Evolutionary conservation across 2,329 filamentous ascomycete species (phyloP), one percentile per base, ranked within the genome.

Genomic region (Helicocarpus griseus): DNA sequence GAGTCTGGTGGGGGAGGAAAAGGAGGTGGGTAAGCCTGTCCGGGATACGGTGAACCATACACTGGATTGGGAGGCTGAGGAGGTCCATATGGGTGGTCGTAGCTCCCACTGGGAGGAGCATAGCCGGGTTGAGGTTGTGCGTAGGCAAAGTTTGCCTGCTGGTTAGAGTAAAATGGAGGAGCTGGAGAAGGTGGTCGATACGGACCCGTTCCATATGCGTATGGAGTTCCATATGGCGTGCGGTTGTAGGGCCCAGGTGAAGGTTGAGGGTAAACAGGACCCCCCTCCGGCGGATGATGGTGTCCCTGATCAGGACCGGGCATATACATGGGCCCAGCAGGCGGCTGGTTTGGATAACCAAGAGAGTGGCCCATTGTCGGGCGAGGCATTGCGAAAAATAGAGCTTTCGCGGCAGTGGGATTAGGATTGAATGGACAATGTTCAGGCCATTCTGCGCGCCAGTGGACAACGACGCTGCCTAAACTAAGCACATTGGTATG

Each of bases 401-500:
- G 56, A 53, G 68, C 62, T 56, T 72, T 72, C 13, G 70, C 67
- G 29, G 69, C 65, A 35, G 71, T 71, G 51, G 80, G 79, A 57
- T 85, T 76, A 21, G 80, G 76, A 56, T 80, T 76, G 65, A 91
- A 91, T 0, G 86, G 86, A n/a, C 85, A 78, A 28, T 79, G 72
- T 57, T 82, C 79, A 39, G 87, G 87, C 88, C 87, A 94, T 63
- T 89, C 84, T 2, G 86, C 80, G 64, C 83, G 81, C 88, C 87
- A 94, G 61, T 85, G 76, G 14, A 91, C 85, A 40, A 89, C 80
- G 44, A 86, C 72, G 59, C 80, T 88, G 46, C 86, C 87, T 51
- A 78, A 67, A 64, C 85, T 89, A 52, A 91, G 80, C 13, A 74
- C 68, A 52, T 67, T 80, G 40, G 86, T 89, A 63, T 93, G 88